Conservation (phyloP, 352 stramenopile species). For the Pythium utonaiense region DNA sequence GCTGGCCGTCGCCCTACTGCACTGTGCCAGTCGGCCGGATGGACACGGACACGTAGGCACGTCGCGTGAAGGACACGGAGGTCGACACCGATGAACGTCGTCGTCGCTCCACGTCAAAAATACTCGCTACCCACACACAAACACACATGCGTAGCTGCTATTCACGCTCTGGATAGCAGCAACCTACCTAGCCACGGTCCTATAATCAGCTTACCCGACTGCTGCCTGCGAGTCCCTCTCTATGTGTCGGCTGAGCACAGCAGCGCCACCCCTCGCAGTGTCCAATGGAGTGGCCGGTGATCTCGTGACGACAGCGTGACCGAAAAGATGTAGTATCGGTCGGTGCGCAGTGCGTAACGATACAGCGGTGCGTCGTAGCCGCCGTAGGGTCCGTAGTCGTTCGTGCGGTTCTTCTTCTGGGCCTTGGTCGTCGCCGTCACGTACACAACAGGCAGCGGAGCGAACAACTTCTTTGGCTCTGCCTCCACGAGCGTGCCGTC, state of each 20-base stretch:
- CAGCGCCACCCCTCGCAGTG: conserved; percentile 89
- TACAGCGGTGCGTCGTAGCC: conserved; percentile 96
- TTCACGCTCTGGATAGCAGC: not conserved
- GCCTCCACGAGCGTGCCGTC: conserved; percentile 94
- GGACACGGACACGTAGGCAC: not conserved
- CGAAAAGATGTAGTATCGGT: conserved; percentile 97
- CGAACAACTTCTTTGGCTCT: conserved; percentile 97
- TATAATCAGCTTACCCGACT: not conserved
- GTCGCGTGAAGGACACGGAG: not conserved
- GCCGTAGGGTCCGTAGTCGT: conserved; percentile 89
- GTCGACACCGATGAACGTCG: not conserved
- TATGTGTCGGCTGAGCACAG: conserved; percentile 81
- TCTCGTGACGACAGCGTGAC: conserved; percentile 90
- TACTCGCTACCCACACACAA: not conserved
- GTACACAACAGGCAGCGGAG: conserved; percentile 93
- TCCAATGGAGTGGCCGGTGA: conserved; percentile 92
- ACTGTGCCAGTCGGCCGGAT: not conserved
- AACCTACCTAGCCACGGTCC: not conserved
- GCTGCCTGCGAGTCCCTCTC: not conserved
- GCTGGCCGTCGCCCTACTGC: not conserved
- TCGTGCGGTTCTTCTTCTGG: conserved; percentile 84
- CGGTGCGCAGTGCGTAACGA: conserved; percentile 95
- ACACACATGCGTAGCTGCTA: not conserved
- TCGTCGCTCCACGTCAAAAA: not conserved
- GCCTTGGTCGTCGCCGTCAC: conserved; percentile 73